A percentile compares a stretch with the other conserved stretches of the same genome.
Evolutionary conservation across 1,284 basidiomycete genomes (phyloP).

Genomic region (Fereydounia khargensis): DNA sequence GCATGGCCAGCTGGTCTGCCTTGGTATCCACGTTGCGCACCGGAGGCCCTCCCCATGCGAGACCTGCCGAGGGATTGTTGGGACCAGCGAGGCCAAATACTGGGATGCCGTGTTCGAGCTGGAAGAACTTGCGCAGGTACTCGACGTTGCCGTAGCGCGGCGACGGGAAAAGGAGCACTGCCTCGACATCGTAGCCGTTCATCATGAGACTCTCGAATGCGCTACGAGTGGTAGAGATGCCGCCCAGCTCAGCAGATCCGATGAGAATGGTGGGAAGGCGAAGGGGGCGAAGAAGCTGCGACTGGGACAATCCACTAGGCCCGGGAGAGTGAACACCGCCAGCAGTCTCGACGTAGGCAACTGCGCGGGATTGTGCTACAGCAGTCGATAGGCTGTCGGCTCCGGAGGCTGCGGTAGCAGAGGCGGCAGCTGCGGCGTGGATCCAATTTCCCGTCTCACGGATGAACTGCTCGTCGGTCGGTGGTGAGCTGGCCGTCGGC

Average conservation of each 20-base stretch:
- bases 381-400: not conserved
- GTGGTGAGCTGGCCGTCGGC: slow-evolving; percentile 13
- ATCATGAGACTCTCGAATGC: slow-evolving; percentile 86
- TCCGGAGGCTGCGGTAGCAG: not conserved
- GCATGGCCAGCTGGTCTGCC: slow-evolving; percentile 66
- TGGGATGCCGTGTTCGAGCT: slow-evolving; percentile 64
- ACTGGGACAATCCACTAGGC: slow-evolving; percentile 78
- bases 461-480: slow-evolving; percentile 68
- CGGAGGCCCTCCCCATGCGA: slow-evolving; percentile 40
- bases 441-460: slow-evolving; percentile 69
- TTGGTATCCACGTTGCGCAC: slow-evolving; percentile 60
- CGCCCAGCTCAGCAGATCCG: slow-evolving; percentile 84
- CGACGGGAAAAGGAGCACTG: slow-evolving; percentile 78
- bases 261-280: slow-evolving; percentile 81
- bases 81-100: slow-evolving; percentile 54
- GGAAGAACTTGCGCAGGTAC: slow-evolving; percentile 78
- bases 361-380: too few relatives aligned
- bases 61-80: not conserved
- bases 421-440: slow-evolving; percentile 60
- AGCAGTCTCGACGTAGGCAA: slow-evolving; percentile 86
- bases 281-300: slow-evolving; percentile 62
- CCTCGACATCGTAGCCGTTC: slow-evolving; percentile 85
- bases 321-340: slow-evolving; percentile 94
- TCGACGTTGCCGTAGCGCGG: slow-evolving; percentile 68
- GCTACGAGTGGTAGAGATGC: slow-evolving; percentile 89